phyloP scores from a whole-genome alignment of 768 basidiomycete genomes.

The Cubamyces lactineus region DNA sequence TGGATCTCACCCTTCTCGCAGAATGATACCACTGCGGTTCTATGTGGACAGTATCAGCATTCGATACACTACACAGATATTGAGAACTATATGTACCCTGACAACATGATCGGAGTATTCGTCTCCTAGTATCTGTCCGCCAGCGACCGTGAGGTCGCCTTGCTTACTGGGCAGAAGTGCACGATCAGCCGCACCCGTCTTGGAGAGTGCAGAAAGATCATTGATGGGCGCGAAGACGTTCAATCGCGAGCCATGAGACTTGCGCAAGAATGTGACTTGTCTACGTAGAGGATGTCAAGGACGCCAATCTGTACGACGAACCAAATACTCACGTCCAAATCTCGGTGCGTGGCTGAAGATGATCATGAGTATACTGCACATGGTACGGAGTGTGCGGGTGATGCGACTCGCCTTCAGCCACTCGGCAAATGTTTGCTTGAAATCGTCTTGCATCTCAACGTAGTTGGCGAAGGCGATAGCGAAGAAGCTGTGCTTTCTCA shows the following conservation, averaged over 20 bases:
- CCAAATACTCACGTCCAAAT: slow-evolving; percentile 82
- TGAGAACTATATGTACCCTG: slow-evolving; percentile 52
- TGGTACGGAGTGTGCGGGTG: background rate
- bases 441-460: slow-evolving; percentile 63
- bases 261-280: slow-evolving; percentile 85
- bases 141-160: slow-evolving; percentile 73
- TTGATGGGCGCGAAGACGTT: slow-evolving; percentile 92
- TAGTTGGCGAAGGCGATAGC: slow-evolving; percentile 93
- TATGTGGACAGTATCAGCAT: slow-evolving; percentile 32
- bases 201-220: slow-evolving; percentile 83
- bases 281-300: slow-evolving; percentile 40
- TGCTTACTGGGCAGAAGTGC: slow-evolving; percentile 67
- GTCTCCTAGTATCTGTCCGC: slow-evolving; percentile 88
- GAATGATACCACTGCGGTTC: slow-evolving; percentile 92
- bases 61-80: background rate
- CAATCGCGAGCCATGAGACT: slow-evolving; percentile 76
- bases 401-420: slow-evolving; percentile 73
- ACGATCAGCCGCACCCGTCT: slow-evolving; percentile 59
- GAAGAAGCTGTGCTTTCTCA: slow-evolving; percentile 67
- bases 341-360: slow-evolving; percentile 70
- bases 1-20: slow-evolving; percentile 75
- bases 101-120: slow-evolving; percentile 96
- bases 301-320: background rate
- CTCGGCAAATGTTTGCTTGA: slow-evolving; percentile 73
- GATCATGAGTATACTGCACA: background rate